Evolutionary conservation across 2,329 filamentous ascomycete species (phyloP), one percentile per base, ranked within the genome.

Genomic region (Byssothecium circinans): DNA sequence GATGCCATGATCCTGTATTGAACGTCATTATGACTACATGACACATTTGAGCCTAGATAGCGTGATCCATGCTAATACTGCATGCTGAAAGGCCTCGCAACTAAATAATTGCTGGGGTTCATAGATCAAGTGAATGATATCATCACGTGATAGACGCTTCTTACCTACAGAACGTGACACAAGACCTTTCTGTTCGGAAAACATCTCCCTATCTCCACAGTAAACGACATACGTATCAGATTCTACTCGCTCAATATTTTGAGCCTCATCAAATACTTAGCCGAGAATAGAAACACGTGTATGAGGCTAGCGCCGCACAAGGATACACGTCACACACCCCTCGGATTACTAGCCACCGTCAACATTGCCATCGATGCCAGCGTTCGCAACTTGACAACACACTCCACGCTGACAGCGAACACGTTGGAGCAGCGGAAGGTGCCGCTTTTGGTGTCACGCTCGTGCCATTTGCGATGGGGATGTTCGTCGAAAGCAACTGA

Each of bases 101-200:
- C n/a, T n/a, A n/a, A n/a, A n/a, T n/a, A n/a, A n/a, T n/a, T n/a
- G n/a, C n/a, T n/a, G n/a, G n/a, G n/a, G n/a, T n/a, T n/a, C n/a
- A n/a, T n/a, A n/a, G 25, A 11, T 27, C 25, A 7, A 70, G 71
- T 27, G 76, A 82, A 10, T 75, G 82, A 2, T 81, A 85, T 60
- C 82, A 86, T 80, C 84, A 87, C 64, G 29, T 32, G 14, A 22
- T 36, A 8, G 10, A 5, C 34, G 18, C n/a, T n/a, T n/a, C n/a
- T n/a, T n/a, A n/a, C n/a, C n/a, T n/a, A n/a, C n/a, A n/a, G n/a
- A n/a, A n/a, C n/a, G n/a, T n/a, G n/a, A n/a, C n/a, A n/a, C n/a
- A n/a, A n/a, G n/a, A n/a, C n/a, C n/a, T n/a, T n/a, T n/a, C n/a
- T n/a, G n/a, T n/a, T n/a, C 10, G 23, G 23, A 25, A 25, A 25